Evolutionary conservation across 257 asterid species (phyloP), one percentile per base, ranked within the genome.

Genomic region (Mitragyna speciosa): DNA sequence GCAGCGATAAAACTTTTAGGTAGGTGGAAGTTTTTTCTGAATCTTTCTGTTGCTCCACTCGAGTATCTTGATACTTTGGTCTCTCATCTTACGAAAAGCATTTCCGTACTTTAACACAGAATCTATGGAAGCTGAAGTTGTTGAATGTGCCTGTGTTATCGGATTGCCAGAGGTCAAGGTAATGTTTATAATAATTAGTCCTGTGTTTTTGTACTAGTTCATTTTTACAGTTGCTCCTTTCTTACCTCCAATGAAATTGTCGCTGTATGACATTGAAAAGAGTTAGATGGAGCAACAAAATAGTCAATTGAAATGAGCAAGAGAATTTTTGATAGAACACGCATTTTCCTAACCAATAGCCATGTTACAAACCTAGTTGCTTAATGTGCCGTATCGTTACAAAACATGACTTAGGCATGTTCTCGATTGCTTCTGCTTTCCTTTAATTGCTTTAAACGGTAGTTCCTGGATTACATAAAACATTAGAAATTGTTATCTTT

Each of bases 1-100:
- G 97, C 97, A 30, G 97, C 95, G 67, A 91, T 91, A 63, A 90
- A 88, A 75, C 96, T 91, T 39, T 80, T 93, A 82, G 98, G 98
- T 92, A 82, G 54, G 78, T n/a, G 52, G 14, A 11, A 30, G 45
- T 20, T 6, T 47, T 72, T n/a, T 72, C 54, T 52, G 6, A 5
- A 30, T 36, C n/a, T 48, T 72, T 65, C 52, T n/a, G 52, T 19
- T 31, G 36, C 48, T 45, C n/a, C 20, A 8, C n/a, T 31, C 7
- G 33, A 5, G 7, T 70, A 74, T 52, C 75, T 48, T 41, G 48
- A 81, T 45, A 39, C 64, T 80, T 28, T 54, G 1, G 41, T 41
- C 59, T 54, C 30, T 75, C 26, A 52, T 65, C 67, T 67, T 72
- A 68, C 12, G 15, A 76, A 69, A 15, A 63, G 28, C 7, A 31